These are phyloP conservation scores for Phytophthora sojae DNA, from an alignment of 352 stramenopile species.

Conservation along the genomic window DNA sequence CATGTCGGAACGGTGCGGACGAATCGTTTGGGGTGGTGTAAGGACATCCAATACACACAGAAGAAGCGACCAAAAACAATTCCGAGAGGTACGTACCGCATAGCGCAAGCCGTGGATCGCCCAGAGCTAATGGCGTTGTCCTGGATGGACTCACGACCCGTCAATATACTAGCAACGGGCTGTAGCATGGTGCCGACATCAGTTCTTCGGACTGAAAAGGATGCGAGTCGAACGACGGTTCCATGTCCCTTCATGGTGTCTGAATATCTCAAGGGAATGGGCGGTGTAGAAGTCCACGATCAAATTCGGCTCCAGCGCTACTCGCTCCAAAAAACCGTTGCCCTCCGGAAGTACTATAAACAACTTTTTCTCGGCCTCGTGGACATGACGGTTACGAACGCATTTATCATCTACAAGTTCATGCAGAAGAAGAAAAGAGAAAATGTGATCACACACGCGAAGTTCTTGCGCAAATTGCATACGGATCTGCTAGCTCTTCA, in stretches of 20 bases:
- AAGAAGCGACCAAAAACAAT: too few species aligned
- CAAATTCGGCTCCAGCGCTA: neutral
- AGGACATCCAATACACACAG: too few species aligned
- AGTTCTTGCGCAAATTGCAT: neutral
- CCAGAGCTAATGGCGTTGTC: neutral
- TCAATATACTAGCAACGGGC: conserved; percentile 19
- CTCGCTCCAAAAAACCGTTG: neutral
- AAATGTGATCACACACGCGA: neutral
- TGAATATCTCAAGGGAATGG: neutral
- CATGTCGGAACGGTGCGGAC: too few species aligned
- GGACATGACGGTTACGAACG: neutral
- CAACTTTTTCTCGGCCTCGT: neutral
- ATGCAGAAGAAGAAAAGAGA: neutral
- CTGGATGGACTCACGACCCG: neutral
- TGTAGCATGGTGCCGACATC: neutral
- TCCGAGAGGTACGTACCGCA: neutral
- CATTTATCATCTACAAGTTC: neutral
- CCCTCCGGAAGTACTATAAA: neutral
- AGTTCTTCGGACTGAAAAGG: neutral
- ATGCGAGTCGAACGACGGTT: neutral
- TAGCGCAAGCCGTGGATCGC: too few species aligned
- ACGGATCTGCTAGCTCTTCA: neutral
- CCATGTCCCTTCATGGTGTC: neutral
- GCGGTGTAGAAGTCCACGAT: neutral
- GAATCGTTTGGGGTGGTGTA: too few species aligned